Percentiles rank a stretch among this genome's conserved stretches.
Conservation (phyloP, 768 basidiomycete species). For the Saitozyma sp. region DNA sequence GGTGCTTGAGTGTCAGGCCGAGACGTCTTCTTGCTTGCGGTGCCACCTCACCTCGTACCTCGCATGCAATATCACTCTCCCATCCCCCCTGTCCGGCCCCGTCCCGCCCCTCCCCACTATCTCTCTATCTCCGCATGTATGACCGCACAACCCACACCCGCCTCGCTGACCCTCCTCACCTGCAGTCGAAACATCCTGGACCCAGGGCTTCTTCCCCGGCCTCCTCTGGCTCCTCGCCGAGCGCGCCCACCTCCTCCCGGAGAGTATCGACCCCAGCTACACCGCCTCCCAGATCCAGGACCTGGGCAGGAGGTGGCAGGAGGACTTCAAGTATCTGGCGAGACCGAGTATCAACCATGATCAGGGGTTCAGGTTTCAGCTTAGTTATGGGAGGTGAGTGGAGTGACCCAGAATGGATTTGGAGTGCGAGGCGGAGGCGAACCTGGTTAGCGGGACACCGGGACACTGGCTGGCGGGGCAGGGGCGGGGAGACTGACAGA, state of each 20-base stretch:
- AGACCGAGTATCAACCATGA: slow-evolving; percentile 36
- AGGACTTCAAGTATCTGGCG: slow-evolving; percentile 26
- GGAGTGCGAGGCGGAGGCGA: too few species aligned
- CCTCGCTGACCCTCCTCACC: neutral
- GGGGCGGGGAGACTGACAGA: too few species aligned
- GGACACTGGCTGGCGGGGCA: too few species aligned
- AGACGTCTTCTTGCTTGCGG: too few species aligned
- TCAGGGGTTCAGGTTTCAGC: slow-evolving; percentile 43
- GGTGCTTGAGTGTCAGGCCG: neutral
- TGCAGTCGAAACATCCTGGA: slow-evolving; percentile 34
- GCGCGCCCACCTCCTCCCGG: slow-evolving; percentile 21
- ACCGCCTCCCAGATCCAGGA: slow-evolving; percentile 25
- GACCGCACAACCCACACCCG: neutral
- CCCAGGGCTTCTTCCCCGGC: slow-evolving; percentile 44
- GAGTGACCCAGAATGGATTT: neutral
- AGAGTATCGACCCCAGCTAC: slow-evolving; percentile 18
- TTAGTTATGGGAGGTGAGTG: slow-evolving; percentile 35
- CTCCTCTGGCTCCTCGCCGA: slow-evolving; percentile 41
- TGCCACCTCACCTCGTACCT: too few species aligned
- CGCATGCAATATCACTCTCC: neutral
- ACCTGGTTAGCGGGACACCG: too few species aligned
- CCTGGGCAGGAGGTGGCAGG: slow-evolving; percentile 35
- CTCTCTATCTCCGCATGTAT: neutral
- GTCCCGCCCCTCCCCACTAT: neutral
- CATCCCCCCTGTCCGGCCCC: too few species aligned